Base-by-base conservation (phyloP, 495 filamentous ascomycete genomes). In the Neurospora terricola region DNA sequence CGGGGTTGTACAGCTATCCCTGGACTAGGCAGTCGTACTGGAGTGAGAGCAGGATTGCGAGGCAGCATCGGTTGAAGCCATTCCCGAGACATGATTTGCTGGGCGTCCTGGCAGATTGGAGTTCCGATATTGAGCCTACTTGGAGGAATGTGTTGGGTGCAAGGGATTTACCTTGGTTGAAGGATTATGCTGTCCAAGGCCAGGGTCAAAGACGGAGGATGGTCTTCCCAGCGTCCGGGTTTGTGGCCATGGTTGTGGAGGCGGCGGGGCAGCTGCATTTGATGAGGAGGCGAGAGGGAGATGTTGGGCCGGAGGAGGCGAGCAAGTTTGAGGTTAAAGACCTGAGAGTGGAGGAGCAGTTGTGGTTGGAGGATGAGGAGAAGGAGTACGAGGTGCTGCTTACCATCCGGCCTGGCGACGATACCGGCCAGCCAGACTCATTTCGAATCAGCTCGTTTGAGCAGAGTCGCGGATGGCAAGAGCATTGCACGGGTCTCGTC, bases 131-230 rank as follows among this genome's bases (percentile, higher is more conserved):
- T 4, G 83, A 86, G 68, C 86, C 87, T 3, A 80, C 77, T 0
- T 90, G 88, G 87, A 78, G 87, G 38, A 87, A 86, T 74, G 38
- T 86, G 0, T 38, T 90, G 7, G 73, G 75, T 0, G 70, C 84
- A 5, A 80, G 85, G 2, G 77, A 85, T 38, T 77, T 83, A 5
- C 83, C 82, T 0, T 89, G 87, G 87, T 71, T 88, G 7, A 71
- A 72, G 12, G 86, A 88, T 37, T 87, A 88, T 76, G 73, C 74
- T 8, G 69, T 89, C 6, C 77, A 79, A 14, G 75, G 72, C 0
- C 27, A 66, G 6, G 54, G 54, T 36, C 54, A 66, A 66, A 16
- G 14, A 34, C 54, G 27, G 3, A 72, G 82, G 8, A 75, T 84
- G 5, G 77, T 87, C 10, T 89, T 87, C 71, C 87, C 87, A 0